These are phyloP conservation scores for Quercus tomentella DNA, from an alignment of 331 rosid genomes.

Conservation along the genomic window DNA sequence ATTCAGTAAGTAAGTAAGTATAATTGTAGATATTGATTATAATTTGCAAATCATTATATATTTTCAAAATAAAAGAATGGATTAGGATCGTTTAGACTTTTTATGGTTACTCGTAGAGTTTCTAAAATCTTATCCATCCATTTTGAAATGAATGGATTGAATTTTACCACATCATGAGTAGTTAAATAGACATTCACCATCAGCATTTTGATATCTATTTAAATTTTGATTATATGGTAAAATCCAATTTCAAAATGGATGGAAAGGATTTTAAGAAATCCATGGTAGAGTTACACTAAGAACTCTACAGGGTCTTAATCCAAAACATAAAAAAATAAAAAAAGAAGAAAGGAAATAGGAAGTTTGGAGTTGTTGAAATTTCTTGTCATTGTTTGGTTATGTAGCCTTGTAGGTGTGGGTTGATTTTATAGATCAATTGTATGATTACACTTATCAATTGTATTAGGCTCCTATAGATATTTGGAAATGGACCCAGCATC, in stretches of 20 bases:
- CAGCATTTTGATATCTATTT: too few species aligned
- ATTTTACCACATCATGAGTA: too few species aligned
- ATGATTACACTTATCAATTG: not conserved
- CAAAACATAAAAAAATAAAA: not conserved
- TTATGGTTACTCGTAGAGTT: too few species aligned
- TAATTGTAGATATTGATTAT: not conserved
- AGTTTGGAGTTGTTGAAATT: not conserved
- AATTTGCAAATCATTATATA: too few species aligned
- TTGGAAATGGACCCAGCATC: not conserved
- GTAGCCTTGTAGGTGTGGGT: not conserved
- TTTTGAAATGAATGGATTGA: too few species aligned
- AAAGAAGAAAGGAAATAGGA: not conserved
- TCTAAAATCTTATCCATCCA: too few species aligned
- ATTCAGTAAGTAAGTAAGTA: not conserved
- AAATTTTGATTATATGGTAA: too few species aligned
- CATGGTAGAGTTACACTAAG: not conserved
- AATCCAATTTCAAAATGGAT: too few species aligned
- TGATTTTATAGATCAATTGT: not conserved
- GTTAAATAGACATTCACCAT: too few species aligned
- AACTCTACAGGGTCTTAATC: not conserved
- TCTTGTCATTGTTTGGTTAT: not conserved
- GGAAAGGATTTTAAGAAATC: too few species aligned
- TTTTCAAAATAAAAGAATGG: too few species aligned
- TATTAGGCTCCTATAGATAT: not conserved
- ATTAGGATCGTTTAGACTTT: too few species aligned